Base-by-base conservation (phyloP, 768 basidiomycete genomes). In the Suillus spraguei region DNA sequence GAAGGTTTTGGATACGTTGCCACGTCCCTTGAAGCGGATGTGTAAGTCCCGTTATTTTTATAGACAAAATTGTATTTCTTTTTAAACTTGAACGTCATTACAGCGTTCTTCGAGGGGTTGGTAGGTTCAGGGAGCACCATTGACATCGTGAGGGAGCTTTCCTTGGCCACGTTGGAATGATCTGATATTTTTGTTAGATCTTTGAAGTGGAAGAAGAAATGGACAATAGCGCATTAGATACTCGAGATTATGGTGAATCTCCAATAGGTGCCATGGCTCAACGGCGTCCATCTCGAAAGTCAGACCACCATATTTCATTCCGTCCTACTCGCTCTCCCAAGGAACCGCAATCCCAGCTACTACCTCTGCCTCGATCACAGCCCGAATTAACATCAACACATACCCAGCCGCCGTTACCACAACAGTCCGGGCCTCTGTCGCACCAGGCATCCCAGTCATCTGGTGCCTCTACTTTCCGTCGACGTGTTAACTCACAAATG, bases 81-180 rank as follows among this genome's bases (percentile, higher is more conserved):
- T 11, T 55, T 17, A 24, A 49, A 42, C 49, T 22, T n/a, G 11
- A 58, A 32, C 24, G 17, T 28, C 10, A 13, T 38, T 13, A 10
- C 39, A 95, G 93, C 87, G 24, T 80, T 94, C 53, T 88, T 95
- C 63, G 94, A 95, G 67, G 89, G 90, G 11, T 74, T 94, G 16
- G 86, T 82, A n/a, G 91, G 93, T 3, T 81, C 85, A 2, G 87
- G 82, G 63, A 80, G 83, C 4, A 90, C 92, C 68, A 94, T 95
- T 62, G 88, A 90, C 67, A 84, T 86, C 8, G 92, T 93, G 70
- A 22, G 86, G 60, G 39, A 20, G 16, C 61, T 46, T 38, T 22
- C n/a, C 41, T 32, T 39, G 49, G 62, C 24, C 13, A 22, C 20
- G 17, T 13, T 1, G 16, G n/a, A 14, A 0, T 17, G 46, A 20